Conservation (phyloP, 73 alveolate species). For the Paramecium sonneborni region DNA sequence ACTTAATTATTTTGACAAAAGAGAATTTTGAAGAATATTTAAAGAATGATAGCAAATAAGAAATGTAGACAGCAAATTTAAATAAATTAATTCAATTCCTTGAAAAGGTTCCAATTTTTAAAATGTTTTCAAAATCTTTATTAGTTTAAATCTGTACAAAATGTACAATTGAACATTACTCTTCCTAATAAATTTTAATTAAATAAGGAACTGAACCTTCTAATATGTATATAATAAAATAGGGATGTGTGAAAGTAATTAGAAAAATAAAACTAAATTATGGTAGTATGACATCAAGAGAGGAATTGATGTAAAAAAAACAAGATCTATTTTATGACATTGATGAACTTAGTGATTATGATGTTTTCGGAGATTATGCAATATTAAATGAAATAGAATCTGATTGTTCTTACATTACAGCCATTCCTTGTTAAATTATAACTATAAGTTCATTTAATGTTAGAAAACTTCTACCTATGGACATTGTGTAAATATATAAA, state of each 20-base stretch:
- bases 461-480: conserved; percentile 42
- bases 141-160: background rate
- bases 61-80: conserved; percentile 10
- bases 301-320: background rate
- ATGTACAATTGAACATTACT: background rate
- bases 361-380: conserved; percentile 62
- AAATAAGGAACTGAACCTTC: background rate
- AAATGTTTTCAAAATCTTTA: background rate
- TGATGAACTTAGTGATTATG: conserved; percentile 57
- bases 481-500: conserved; percentile 3
- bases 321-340: conserved; percentile 20
- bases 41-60: background rate
- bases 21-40: conserved; percentile 54
- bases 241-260: conserved; percentile 28
- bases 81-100: background rate
- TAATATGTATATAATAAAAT: background rate
- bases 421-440: conserved; percentile 53
- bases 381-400: conserved; percentile 39
- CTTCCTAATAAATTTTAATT: background rate
- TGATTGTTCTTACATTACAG: conserved; percentile 53
- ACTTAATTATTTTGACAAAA: conserved; percentile 42
- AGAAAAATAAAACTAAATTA: background rate
- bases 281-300: conserved; percentile 31
- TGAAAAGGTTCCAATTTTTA: background rate
- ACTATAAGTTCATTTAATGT: conserved; percentile 56